Conservation (phyloP, 2,329 filamentous ascomycete species). For the Fusarium sp. region DNA sequence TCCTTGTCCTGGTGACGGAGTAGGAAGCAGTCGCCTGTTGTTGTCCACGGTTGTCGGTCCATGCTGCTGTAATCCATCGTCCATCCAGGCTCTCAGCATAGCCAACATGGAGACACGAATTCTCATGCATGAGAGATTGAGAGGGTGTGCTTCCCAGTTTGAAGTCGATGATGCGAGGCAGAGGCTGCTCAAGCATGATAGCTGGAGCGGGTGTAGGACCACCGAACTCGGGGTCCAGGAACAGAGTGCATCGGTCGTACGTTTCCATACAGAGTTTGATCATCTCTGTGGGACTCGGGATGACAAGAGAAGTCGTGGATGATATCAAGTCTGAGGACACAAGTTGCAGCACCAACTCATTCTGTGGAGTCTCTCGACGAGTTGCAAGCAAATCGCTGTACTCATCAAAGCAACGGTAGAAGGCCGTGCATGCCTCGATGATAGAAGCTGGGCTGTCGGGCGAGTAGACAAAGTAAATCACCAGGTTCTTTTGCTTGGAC, state of each 20-base stretch:
- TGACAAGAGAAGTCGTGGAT: conserved; percentile 70
- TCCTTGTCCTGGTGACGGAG: conserved; percentile 72
- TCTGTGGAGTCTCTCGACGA: conserved; percentile 58
- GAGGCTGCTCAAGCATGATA: conserved; percentile 76
- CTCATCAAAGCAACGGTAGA: conserved; percentile 76
- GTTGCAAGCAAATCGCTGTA: conserved; percentile 60
- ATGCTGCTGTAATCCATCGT: conserved; percentile 82
- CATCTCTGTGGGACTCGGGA: conserved; percentile 72
- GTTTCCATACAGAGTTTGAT: conserved; percentile 76
- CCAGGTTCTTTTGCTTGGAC: conserved; percentile 69
- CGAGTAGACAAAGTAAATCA: conserved; percentile 82
- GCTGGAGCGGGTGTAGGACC: conserved; percentile 74
- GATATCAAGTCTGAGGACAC: conserved; percentile 77
- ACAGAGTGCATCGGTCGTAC: conserved; percentile 78
- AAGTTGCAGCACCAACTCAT: conserved; percentile 82
- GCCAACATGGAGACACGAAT: conserved; percentile 83
- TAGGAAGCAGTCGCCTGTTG: conserved; percentile 81
- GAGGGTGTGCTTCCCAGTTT: conserved; percentile 76
- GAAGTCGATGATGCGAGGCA: conserved; percentile 81
- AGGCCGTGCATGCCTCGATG: conserved; percentile 78
- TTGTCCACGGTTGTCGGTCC: conserved; percentile 82
- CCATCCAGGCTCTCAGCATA: conserved; percentile 82
- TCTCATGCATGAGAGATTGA: conserved; percentile 79
- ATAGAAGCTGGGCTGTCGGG: conserved; percentile 71
- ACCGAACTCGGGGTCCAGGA: conserved; percentile 50